Evolutionary conservation across 2,329 filamentous ascomycete genomes (phyloP).

Genomic region (Exophiala xenobiotica): DNA sequence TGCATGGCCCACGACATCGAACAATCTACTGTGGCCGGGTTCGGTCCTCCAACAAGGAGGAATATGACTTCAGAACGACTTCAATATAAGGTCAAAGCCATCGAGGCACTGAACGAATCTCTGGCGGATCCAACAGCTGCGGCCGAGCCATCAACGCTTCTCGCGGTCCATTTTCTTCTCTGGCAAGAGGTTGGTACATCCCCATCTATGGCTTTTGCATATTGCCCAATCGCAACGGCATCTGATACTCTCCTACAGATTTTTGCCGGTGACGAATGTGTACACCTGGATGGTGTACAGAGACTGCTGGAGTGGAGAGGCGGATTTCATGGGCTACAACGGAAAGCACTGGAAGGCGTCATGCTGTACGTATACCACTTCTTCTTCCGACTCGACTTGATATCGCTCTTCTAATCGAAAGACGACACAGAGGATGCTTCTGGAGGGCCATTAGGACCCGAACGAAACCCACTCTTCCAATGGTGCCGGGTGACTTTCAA

Average conservation of each 20-base stretch:
- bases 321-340: not conserved
- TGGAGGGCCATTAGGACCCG: not conserved
- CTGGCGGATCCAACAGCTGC: not conserved
- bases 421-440: too few species aligned
- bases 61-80: not conserved
- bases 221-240: not conserved
- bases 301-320: not conserved
- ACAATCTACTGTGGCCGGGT: not conserved
- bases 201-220: too few species aligned
- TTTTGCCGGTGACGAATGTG: constrained; percentile 1
- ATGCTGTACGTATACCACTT: too few species aligned
- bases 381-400: too few species aligned
- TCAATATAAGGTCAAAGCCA: not conserved
- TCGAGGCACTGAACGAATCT: not conserved
- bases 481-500: not conserved
- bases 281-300: constrained; percentile 1
- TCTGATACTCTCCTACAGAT: not conserved
- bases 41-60: not conserved
- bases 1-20: not conserved
- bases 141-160: not conserved
- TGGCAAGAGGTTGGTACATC: constrained; percentile 1
- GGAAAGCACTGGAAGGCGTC: constrained; percentile 11
- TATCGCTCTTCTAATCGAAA: too few species aligned
- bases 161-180: not conserved
- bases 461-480: not conserved